phyloP scores from a whole-genome alignment of 2,329 filamentous ascomycete genomes.

The Thielaviopsis populi region DNA sequence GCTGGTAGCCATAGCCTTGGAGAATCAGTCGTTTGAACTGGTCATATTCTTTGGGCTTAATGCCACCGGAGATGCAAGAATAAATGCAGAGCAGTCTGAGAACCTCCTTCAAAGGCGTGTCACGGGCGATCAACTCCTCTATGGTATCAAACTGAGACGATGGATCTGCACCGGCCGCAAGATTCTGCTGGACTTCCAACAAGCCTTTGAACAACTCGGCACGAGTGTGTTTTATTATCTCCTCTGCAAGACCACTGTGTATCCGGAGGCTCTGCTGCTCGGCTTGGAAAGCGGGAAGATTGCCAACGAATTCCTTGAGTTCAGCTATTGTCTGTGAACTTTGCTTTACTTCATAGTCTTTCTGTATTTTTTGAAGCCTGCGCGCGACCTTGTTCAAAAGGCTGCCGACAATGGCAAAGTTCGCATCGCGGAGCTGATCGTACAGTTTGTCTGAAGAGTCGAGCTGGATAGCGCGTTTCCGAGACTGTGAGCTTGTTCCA shows the following conservation, averaged over 20 bases:
- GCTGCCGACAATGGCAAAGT: constrained; percentile 86
- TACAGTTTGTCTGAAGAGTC: constrained; percentile 85
- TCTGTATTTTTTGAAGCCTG: constrained; percentile 65
- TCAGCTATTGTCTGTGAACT: constrained; percentile 78
- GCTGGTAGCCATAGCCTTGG: constrained; percentile 89
- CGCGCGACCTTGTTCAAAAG: constrained; percentile 82
- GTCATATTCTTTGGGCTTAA: constrained; percentile 79
- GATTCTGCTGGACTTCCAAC: constrained; percentile 88
- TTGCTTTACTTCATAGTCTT: constrained; percentile 82
- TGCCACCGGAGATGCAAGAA: constrained; percentile 75
- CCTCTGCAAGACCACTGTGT: constrained; percentile 83
- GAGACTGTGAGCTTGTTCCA: constrained; percentile 41
- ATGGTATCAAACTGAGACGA: constrained; percentile 79
- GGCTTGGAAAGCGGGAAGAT: constrained; percentile 78
- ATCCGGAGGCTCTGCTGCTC: constrained; percentile 87
- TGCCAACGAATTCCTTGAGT: constrained; percentile 87
- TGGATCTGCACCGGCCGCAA: constrained; percentile 79
- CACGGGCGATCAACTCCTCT: constrained; percentile 84
- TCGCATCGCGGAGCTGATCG: constrained; percentile 72
- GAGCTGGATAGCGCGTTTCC: constrained; percentile 76
- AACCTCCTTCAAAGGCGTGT: constrained; percentile 65
- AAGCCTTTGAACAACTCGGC: constrained; percentile 78
- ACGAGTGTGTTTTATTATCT: constrained; percentile 84
- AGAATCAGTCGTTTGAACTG: constrained; percentile 75
- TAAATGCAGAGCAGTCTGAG: constrained; percentile 80